These are phyloP conservation scores for Aspergillus olivimuriae DNA, from an alignment of 495 filamentous ascomycete species.

Conservation along the genomic window DNA sequence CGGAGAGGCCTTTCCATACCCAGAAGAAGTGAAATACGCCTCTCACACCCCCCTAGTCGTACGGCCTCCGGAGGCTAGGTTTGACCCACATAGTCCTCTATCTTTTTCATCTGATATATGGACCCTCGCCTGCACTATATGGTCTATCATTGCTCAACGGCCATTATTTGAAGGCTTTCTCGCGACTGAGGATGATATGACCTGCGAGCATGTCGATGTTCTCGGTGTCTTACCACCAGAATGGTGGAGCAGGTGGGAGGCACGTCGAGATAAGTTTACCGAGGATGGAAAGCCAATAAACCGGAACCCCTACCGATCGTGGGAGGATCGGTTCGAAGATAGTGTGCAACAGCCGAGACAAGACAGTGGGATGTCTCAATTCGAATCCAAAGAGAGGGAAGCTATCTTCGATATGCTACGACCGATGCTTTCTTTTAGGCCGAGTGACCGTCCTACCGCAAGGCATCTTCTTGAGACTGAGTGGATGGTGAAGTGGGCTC, in stretches of 20 bases:
- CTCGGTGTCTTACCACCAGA: constrained; percentile 25
- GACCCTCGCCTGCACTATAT: constrained; percentile 31
- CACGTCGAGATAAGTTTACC: constrained; percentile 10
- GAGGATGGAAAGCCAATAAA: constrained; percentile 17
- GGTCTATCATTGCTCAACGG: constrained; percentile 17
- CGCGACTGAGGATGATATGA: constrained; percentile 28
- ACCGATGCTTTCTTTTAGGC: constrained; percentile 36
- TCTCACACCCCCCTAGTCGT: constrained; percentile 24
- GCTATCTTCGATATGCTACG: constrained; percentile 31
- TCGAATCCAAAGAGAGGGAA: constrained; percentile 22
- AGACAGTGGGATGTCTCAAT: constrained; percentile 6
- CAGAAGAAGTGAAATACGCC: constrained; percentile 18
- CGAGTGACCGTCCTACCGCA: constrained; percentile 27
- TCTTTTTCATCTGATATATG: constrained; percentile 33
- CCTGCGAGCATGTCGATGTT: constrained; percentile 28
- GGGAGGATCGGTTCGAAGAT: constrained; percentile 22
- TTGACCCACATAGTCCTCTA: constrained; percentile 21
- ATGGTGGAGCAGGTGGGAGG: constrained; percentile 24
- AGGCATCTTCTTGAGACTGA: constrained; percentile 26
- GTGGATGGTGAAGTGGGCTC: constrained; percentile 39
- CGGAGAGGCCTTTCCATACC: constrained; percentile 27
- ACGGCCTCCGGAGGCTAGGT: constrained; percentile 25
- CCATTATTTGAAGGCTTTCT: constrained; percentile 16
- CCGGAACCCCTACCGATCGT: constrained; percentile 15
- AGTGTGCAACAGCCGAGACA: constrained; percentile 19